Conservation (phyloP, 106 monocot species). For the Phalaenopsis aphrodite region DNA sequence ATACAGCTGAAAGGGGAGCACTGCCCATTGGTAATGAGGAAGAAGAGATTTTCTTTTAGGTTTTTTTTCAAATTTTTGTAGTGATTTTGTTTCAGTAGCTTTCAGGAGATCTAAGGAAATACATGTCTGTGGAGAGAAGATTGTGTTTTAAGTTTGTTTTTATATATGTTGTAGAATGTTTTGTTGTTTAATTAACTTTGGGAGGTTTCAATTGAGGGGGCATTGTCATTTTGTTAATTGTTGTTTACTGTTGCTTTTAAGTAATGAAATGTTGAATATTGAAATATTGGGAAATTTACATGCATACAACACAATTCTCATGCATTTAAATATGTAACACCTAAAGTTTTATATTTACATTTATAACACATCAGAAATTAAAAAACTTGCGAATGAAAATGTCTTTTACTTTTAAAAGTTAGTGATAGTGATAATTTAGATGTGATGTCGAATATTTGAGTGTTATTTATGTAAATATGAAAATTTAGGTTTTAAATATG, state of each 20-base stretch:
- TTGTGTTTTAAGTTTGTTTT: background rate
- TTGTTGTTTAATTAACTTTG: background rate
- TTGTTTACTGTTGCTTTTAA: background rate
- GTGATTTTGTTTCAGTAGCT: conserved; percentile 19
- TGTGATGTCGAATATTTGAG: too few relatives aligned
- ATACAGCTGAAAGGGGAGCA: conserved; percentile 59
- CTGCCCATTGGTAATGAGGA: conserved; percentile 50
- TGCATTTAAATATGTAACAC: too few relatives aligned
- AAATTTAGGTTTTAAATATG: too few relatives aligned
- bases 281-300: too few relatives aligned
- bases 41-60: conserved; percentile 80
- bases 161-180: background rate
- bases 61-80: background rate
- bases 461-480: too few relatives aligned
- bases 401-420: too few relatives aligned
- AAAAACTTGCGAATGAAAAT: too few relatives aligned
- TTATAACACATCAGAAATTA: too few relatives aligned
- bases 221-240: background rate
- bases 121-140: background rate
- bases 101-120: background rate
- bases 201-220: background rate
- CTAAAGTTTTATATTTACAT: too few relatives aligned
- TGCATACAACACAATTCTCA: too few relatives aligned
- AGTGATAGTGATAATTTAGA: too few relatives aligned
- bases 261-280: too few relatives aligned